Evolutionary conservation across 1,284 basidiomycete species (phyloP), one percentile per base, ranked within the genome.

Genomic region (Schizopora paradoxa): DNA sequence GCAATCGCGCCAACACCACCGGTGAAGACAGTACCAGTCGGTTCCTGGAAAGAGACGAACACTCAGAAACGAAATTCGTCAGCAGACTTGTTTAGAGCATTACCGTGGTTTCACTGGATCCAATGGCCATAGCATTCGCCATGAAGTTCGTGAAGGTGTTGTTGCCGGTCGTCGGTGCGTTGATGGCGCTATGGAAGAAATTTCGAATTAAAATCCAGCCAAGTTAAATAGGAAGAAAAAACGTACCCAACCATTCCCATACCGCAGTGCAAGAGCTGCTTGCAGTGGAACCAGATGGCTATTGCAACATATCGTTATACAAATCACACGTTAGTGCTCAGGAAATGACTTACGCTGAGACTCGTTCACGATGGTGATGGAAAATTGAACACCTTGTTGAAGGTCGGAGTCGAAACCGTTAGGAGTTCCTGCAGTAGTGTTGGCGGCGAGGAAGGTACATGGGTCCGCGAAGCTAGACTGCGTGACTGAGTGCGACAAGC

Each of bases 201-300:
- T 25, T 29, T 21, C 8, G 45, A 29, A 18, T 21, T 13, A 14
- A 18, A 26, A 13, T n/a, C 16, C n/a, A n/a, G n/a, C n/a, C n/a
- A n/a, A n/a, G n/a, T n/a, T n/a, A n/a, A 5, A 18, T 39, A 5
- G 5, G n/a, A 23, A 11, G 19, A 13, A 26, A 32, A 29, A 8
- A 51, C 61, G 46, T 45, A 65, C 51, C 77, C 77, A 33, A 79
- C 77, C 76, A 80, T 79, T 25, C 79, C 79, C 49, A 66, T 48
- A 22, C 73, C 70, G 57, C 79, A 82, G 61, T 82, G 79, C 3
- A 51, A 38, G 1, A 65, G 50, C 53, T 71, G 65, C 58, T 77
- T 78, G 67, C 82, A 85, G 65, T 75, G 76, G 70, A 77, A 82
- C 76, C 77, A 84, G 46, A 79, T 74, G 22, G 76, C 75, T 79